These are phyloP conservation scores for Leccinum subgranulosum DNA, from an alignment of 768 basidiomycete species.

Conservation along the genomic window DNA sequence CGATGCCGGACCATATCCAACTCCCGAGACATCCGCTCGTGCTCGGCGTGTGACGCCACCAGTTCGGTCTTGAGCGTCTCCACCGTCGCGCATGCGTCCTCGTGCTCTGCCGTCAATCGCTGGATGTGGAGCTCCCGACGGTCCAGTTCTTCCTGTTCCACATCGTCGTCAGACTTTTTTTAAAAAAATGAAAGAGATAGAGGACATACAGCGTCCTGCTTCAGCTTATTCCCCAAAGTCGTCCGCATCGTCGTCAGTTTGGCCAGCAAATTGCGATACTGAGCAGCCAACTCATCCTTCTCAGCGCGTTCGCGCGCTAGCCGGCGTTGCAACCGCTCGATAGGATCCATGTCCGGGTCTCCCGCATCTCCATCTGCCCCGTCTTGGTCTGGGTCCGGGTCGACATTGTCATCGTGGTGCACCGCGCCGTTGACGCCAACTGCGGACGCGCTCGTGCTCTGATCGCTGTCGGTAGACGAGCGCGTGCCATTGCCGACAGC, in stretches of 20 bases:
- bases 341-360: constrained; percentile 44
- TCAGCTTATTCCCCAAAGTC: constrained; percentile 88
- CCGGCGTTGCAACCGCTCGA: constrained; percentile 66
- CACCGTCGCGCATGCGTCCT: constrained; percentile 66
- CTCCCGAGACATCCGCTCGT: constrained; percentile 65
- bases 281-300: constrained; percentile 80
- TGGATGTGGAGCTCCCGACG: constrained; percentile 82
- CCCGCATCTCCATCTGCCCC: neutral
- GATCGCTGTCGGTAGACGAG: constrained; percentile 43
- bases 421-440: constrained; percentile 33
- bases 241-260: constrained; percentile 93
- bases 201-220: constrained; percentile 87
- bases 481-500: constrained; percentile 24
- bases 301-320: constrained; percentile 75
- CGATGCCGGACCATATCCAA: constrained; percentile 64
- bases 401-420: constrained; percentile 23
- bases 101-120: constrained; percentile 72
- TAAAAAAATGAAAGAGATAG: neutral
- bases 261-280: constrained; percentile 82
- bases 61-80: constrained; percentile 82
- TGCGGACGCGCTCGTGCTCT: constrained; percentile 22
- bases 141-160: constrained; percentile 92
- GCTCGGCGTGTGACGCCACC: constrained; percentile 69
- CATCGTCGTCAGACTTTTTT: neutral
- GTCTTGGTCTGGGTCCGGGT: constrained; percentile 40